Evolutionary conservation across 441 rosid genomes (phyloP), one percentile per base, ranked within the genome.

Genomic region (Bocquillonia castaneifolia): DNA sequence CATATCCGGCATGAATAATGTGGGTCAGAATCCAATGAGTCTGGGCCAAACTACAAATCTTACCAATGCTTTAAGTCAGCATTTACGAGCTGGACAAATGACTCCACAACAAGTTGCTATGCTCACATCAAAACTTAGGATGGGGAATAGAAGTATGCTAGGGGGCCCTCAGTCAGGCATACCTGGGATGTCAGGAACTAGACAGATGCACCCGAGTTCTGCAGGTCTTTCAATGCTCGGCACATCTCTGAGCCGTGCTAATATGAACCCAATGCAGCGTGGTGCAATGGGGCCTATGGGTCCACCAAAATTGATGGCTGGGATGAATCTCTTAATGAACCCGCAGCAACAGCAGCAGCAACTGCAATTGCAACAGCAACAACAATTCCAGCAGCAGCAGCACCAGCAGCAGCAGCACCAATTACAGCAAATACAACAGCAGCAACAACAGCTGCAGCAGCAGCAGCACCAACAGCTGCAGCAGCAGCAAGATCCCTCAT

Each of bases 231-330:
- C 94, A 22, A 77, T 88, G 91, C 77, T 84, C 74, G 91, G 91
- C 32, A 82, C 82, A 67, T 77, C 79, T 71, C 68, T 86, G 66
- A 90, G 62, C 79, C 91, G 90, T 59, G 82, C 88, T 51, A 86
- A 74, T 82, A 84, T 84, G 79, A 84, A 62, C 74, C 63, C 70
- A 14, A 69, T 89, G 84, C 99, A 85, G 70, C 85, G 95, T 62
- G 65, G 77, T 51, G 78, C 83, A 55, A 60, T 83, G 82, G 96
- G 86, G 60, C 79, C 83, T 47, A 92, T 94, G 99, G 98, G 88
- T 48, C 99, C 98, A 4, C 96, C 97, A 50, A 95, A 91, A 76
- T 60, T 84, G 82, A 88, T 81, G 87, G 62, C 87, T 3, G 90
- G 92, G 70, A 83, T 87, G 87, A 84, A 83, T 73, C 58, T 53